These are phyloP conservation scores for Erodium trifolium DNA, from an alignment of 441 rosid species.

Conservation along the genomic window DNA sequence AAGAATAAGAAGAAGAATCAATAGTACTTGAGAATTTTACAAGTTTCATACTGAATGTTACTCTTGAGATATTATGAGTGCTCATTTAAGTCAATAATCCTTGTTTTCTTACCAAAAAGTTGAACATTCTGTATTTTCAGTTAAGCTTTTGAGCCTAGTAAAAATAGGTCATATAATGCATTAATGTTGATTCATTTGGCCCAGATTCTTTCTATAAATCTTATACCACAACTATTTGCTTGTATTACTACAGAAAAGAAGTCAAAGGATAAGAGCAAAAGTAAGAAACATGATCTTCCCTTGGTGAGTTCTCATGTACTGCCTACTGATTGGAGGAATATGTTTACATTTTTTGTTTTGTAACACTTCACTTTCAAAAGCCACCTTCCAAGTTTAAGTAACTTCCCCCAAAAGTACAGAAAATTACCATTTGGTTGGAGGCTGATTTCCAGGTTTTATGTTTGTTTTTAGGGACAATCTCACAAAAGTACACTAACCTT, in stretches of 20 bases:
- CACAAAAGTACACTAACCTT: too few relatives aligned
- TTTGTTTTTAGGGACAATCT: neutral
- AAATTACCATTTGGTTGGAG: neutral
- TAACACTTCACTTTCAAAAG: neutral
- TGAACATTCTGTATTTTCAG: neutral
- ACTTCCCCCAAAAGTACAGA: neutral
- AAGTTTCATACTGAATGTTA: neutral
- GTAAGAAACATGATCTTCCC: conserved; percentile 35
- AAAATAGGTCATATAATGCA: neutral
- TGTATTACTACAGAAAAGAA: conserved; percentile 54
- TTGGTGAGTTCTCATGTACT: conserved; percentile 35
- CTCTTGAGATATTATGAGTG: neutral
- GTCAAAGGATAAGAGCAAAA: conserved; percentile 53
- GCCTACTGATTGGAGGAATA: neutral
- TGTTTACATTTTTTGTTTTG: neutral
- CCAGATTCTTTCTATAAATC: conserved; percentile 9
- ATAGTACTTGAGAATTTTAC: too few relatives aligned
- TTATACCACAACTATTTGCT: conserved; percentile 23
- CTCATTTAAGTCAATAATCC: neutral
- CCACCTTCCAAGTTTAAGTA: neutral
- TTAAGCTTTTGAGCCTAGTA: neutral
- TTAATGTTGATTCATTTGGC: neutral
- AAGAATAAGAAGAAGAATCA: too few relatives aligned
- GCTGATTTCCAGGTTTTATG: neutral
- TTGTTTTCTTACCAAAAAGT: neutral